phyloP scores from a whole-genome alignment of 2,329 filamentous ascomycete species.

The Apiospora hydei region DNA sequence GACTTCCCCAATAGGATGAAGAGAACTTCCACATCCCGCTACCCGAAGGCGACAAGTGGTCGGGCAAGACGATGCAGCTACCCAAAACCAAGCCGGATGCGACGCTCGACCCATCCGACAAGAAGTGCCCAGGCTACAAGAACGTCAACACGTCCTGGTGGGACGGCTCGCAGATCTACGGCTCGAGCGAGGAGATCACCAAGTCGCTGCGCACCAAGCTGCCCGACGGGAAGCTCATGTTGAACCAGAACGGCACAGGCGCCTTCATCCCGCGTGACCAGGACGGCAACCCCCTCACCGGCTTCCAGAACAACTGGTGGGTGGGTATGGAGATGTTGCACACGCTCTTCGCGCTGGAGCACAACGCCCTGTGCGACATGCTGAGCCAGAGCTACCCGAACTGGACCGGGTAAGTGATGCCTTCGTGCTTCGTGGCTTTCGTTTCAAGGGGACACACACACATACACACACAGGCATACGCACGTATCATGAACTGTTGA shows the following conservation, averaged over 20 bases:
- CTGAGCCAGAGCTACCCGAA: constrained; percentile 45
- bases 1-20: constrained; percentile 34
- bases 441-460: background rate
- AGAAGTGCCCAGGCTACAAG: constrained; percentile 48
- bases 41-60: constrained; percentile 45
- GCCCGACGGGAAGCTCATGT: constrained; percentile 48
- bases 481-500: too few species aligned
- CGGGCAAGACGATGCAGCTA: constrained; percentile 45
- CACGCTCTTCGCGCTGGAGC: constrained; percentile 54
- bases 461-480: too few species aligned
- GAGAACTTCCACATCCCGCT: constrained; percentile 45
- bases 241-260: constrained; percentile 43
- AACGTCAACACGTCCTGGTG: constrained; percentile 54
- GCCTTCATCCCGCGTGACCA: constrained; percentile 49
- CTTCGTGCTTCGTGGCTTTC: too few species aligned
- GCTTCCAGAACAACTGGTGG: constrained; percentile 55
- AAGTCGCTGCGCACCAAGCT: constrained; percentile 42
- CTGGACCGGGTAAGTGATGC: constrained; percentile 39
- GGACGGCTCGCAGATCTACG: constrained; percentile 56
- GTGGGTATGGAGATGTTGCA: constrained; percentile 54
- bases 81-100: constrained; percentile 45
- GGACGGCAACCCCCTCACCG: constrained; percentile 48
- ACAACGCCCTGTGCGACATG: constrained; percentile 52
- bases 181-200: constrained; percentile 48
- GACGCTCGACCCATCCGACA: constrained; percentile 45